A percentile compares a stretch with the other conserved stretches of the same genome.
Conservation (phyloP, 2,329 filamentous ascomycete species). For the Clonostachys chloroleuca region DNA sequence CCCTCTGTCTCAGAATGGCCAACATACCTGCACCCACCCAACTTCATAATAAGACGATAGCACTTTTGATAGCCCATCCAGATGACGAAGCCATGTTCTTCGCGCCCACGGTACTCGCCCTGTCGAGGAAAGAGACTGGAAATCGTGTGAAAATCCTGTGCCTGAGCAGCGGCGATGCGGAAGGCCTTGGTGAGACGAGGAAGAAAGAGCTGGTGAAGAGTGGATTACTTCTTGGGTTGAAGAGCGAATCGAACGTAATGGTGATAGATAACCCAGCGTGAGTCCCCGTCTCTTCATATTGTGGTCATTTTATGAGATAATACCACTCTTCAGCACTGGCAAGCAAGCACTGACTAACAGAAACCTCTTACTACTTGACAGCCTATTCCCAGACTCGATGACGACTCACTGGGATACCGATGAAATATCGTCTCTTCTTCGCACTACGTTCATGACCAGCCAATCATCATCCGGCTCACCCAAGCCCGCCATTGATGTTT, state of each 20-base stretch:
- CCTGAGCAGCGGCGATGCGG: conserved; percentile 82
- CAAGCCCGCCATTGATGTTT: conserved; percentile 63
- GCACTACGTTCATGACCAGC: conserved; percentile 65
- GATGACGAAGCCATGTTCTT: conserved; percentile 99
- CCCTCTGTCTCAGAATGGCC: too few species aligned
- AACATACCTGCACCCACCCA: too few species aligned
- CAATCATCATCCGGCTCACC: conserved; percentile 28
- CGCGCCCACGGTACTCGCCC: conserved; percentile 78
- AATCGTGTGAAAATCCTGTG: conserved; percentile 96
- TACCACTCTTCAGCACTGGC: too few species aligned
- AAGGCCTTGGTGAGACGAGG: conserved; percentile 78
- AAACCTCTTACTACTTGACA: too few species aligned
- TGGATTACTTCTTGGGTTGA: conserved; percentile 70
- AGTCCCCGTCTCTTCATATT: too few species aligned
- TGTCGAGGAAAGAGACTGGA: conserved; percentile 72
- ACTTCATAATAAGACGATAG: conserved; percentile 79
- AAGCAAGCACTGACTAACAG: too few species aligned
- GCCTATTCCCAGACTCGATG: conserved; percentile 71
- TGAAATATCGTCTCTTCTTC: conserved; percentile 67
- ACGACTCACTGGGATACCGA: conserved; percentile 68
- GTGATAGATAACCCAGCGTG: conserved; percentile 65
- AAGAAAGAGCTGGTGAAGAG: conserved; percentile 82
- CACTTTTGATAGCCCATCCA: conserved; percentile 90
- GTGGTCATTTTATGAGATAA: too few species aligned
- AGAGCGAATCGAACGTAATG: conserved; percentile 72